Evolutionary conservation across 306 rosid genomes (phyloP), one percentile per base, ranked within the genome.

Genomic region (Vachellia collinsii): DNA sequence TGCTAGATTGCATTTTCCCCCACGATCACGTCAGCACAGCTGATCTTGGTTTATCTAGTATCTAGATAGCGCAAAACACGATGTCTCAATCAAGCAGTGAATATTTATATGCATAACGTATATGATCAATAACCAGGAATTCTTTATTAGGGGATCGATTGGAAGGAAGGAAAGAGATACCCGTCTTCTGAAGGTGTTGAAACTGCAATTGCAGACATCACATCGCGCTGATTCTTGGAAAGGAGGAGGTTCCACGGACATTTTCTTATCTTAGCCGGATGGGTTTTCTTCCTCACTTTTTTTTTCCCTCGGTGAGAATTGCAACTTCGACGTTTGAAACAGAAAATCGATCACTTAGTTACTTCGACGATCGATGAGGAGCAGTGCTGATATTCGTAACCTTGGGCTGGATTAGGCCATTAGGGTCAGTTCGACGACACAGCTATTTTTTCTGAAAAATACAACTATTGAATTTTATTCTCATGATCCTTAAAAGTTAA

Each of bases 101-200:
- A n/a, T 72, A 75, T 53, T 19, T 0, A 14, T 17, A 23, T 13
- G 59, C 9, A 42, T 2, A 71, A 13, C 23, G 43, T 3, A 58
- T 59, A n/a, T 13, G 19, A 69, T 22, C 14, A 68, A 59, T 70
- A 59, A 53, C 22, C 12, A 3, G 12, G 53, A 11, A 7, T 20
- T 66, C 51, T 50, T 38, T 11, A 29, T 36, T n/a, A 50, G 14
- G 77, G 63, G 9, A 34, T 72, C 17, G 46, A 3, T 36, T 34
- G 29, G 41, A 11, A 71, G 6, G 58, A 19, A 11, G 20, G 14
- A 46, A 70, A 44, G 13, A 47, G 17, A 62, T 82, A 92, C 99
- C 94, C 99, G 88, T 86, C 98, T 94, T 77, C 94, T 72, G 92
- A 96, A 96, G 78, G 99, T 84, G 85, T 85, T 96, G 91, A 96